Evolutionary conservation across 2,329 filamentous ascomycete genomes (phyloP).

Genomic region (Mollisiaceae sp.): DNA sequence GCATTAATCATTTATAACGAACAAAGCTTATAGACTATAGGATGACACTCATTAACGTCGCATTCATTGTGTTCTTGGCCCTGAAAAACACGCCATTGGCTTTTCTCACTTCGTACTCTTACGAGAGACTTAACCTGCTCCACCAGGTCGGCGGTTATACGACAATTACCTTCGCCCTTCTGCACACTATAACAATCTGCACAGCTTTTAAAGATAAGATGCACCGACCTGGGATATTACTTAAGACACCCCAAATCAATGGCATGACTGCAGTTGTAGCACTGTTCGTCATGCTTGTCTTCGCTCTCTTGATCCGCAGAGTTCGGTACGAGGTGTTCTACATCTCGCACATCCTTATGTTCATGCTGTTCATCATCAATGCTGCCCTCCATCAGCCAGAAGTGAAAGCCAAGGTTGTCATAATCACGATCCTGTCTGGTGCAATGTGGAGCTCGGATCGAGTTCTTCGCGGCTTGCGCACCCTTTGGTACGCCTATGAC

Average conservation of each 20-base stretch:
- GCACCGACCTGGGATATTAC: constrained; percentile 46
- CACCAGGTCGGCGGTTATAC: constrained; percentile 59
- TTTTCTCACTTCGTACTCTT: constrained; percentile 58
- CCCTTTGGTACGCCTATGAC: constrained; percentile 53
- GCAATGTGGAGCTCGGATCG: constrained; percentile 58
- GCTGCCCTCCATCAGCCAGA: constrained; percentile 58
- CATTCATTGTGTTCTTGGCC: constrained; percentile 57
- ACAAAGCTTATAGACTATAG: constrained; percentile 45
- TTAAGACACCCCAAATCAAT: constrained; percentile 35
- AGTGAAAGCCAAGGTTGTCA: constrained; percentile 47
- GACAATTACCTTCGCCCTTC: constrained; percentile 51
- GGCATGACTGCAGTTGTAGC: constrained; percentile 55
- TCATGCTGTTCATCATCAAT: constrained; percentile 53
- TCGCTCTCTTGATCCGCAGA: constrained; percentile 38
- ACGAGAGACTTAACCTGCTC: constrained; percentile 63
- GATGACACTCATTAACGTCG: constrained; percentile 55
- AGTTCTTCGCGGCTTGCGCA: constrained; percentile 51
- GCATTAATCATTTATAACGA: constrained; percentile 18
- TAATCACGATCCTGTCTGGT: constrained; percentile 50
- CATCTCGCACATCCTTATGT: constrained; percentile 56
- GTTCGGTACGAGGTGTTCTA: constrained; percentile 62
- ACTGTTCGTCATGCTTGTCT: constrained; percentile 43
- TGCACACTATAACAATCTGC: constrained; percentile 48
- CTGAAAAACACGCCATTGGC: constrained; percentile 64
- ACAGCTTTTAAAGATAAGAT: constrained; percentile 27